Evolutionary conservation across 2,329 filamentous ascomycete species (phyloP).

Genomic region (Fusarium neocosmosporiellum): DNA sequence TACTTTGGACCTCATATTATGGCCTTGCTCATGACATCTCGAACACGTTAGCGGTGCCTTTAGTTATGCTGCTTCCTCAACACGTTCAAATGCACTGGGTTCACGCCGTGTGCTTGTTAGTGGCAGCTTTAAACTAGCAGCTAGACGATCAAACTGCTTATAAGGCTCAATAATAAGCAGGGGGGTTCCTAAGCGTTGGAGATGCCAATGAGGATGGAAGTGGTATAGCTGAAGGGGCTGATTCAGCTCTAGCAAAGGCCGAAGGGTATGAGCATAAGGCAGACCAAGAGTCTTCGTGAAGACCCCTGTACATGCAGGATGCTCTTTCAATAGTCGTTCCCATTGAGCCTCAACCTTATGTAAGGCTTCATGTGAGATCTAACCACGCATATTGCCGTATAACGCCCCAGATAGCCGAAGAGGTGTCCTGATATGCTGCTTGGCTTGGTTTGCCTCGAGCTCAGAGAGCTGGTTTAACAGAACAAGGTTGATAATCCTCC

Average conservation of each 20-base stretch:
- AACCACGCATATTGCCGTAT: constrained; percentile 1
- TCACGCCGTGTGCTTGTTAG: not conserved
- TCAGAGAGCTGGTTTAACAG: not conserved
- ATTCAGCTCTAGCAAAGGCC: constrained; percentile 10
- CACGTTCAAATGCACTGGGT: not conserved
- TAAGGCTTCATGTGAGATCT: not conserved
- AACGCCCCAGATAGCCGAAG: not conserved
- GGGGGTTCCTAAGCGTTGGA: constrained; percentile 7
- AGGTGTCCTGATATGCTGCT: not conserved
- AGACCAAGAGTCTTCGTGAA: constrained; percentile 7
- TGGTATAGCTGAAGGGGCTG: constrained; percentile 18
- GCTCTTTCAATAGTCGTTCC: not conserved
- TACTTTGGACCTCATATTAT: constrained; percentile 2
- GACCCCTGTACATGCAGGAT: constrained; percentile 16
- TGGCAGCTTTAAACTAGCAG: not conserved
- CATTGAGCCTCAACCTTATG: not conserved
- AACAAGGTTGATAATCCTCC: not conserved
- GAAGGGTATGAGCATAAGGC: not conserved
- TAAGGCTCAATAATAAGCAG: not conserved
- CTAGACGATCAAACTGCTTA: not conserved
- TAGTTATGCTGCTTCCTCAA: not conserved
- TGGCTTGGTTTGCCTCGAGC: not conserved
- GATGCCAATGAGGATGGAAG: constrained; percentile 30
- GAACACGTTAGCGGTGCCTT: not conserved
- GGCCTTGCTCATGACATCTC: not conserved